A percentile compares a stretch with the other conserved stretches of the same genome.
Conservation (phyloP, 1,139 yeast species). For the Kodamaea ohmeri region DNA sequence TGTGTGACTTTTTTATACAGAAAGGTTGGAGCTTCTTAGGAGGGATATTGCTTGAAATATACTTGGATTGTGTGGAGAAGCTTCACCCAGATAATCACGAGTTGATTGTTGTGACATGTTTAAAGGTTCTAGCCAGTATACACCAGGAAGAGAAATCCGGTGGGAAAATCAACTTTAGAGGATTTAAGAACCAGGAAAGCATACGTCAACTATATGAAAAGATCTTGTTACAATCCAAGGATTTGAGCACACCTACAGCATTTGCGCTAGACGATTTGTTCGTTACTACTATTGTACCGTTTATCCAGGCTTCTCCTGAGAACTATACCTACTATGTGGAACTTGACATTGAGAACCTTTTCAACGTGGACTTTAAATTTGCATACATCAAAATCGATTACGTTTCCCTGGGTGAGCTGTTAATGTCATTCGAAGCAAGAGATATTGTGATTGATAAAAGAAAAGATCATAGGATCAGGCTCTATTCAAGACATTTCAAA, state of each 20-base stretch:
- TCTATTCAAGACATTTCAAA: slow-evolving; percentile 23
- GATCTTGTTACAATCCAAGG: slow-evolving; percentile 21
- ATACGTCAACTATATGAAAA: slow-evolving; percentile 24
- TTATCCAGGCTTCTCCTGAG: slow-evolving; percentile 23
- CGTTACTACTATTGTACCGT: slow-evolving; percentile 24
- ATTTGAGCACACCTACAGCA: slow-evolving; percentile 19
- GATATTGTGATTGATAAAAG: neutral
- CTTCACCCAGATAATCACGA: slow-evolving; percentile 21
- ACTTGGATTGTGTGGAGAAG: slow-evolving; percentile 64
- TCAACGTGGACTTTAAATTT: slow-evolving; percentile 23
- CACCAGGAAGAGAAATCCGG: slow-evolving; percentile 13
- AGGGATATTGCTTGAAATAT: slow-evolving; percentile 58
- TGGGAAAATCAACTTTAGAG: slow-evolving; percentile 33
- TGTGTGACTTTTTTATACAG: slow-evolving; percentile 63
- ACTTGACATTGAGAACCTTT: slow-evolving; percentile 25
- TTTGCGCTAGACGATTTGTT: slow-evolving; percentile 35
- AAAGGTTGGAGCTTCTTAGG: slow-evolving; percentile 80
- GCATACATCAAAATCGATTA: slow-evolving; percentile 13
- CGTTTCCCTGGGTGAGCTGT: neutral
- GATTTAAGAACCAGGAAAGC: slow-evolving; percentile 22
- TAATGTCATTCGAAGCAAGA: neutral
- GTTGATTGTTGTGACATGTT: slow-evolving; percentile 29
- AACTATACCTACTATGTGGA: slow-evolving; percentile 22
- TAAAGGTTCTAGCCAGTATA: slow-evolving; percentile 36
- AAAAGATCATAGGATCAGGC: slow-evolving; percentile 18